Evolutionary conservation across 305 asterid species (phyloP).

Genomic region (Rubia tinctorum): DNA sequence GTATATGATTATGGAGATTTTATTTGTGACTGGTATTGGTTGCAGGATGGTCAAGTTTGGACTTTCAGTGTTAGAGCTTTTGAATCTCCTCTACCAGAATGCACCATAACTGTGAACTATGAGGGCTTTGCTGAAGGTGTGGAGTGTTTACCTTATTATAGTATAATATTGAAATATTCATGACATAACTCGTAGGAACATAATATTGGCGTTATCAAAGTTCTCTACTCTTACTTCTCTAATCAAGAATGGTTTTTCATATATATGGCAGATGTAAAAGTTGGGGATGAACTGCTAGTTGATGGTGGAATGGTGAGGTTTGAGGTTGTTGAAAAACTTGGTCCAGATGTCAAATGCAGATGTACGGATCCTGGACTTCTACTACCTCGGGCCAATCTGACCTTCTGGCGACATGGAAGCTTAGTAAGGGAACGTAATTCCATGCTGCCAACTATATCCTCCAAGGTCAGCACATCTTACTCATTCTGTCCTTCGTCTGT

Average conservation of each 20-base stretch:
- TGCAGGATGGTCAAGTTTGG: slow-evolving; percentile 98
- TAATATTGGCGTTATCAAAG: slow-evolving; percentile 1
- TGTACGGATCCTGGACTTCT: slow-evolving; percentile 99
- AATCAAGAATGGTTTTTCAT: background rate
- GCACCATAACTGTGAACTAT: slow-evolving; percentile 78
- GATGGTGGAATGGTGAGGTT: slow-evolving; percentile 99
- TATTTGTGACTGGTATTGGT: slow-evolving; percentile 6
- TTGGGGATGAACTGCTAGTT: slow-evolving; percentile 93
- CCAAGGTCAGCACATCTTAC: slow-evolving; percentile 57
- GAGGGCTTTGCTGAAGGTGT: slow-evolving; percentile 99
- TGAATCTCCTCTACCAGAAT: slow-evolving; percentile 70
- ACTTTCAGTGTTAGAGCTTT: slow-evolving; percentile 92
- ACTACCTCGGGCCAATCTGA: slow-evolving; percentile 93
- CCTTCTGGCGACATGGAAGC: slow-evolving; percentile 99
- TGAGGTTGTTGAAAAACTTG: slow-evolving; percentile 94
- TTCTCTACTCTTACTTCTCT: background rate
- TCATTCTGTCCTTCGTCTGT: background rate
- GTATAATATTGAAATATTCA: background rate
- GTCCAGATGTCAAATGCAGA: slow-evolving; percentile 96
- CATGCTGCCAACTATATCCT: slow-evolving; percentile 96
- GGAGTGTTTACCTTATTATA: slow-evolving; percentile 28
- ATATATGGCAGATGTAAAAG: slow-evolving; percentile 64
- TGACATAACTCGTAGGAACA: background rate
- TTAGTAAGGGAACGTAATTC: slow-evolving; percentile 97
- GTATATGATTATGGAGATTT: background rate